A percentile compares a stretch with the other conserved stretches of the same genome.
phyloP scores from a whole-genome alignment of 805 yeast species.

The Metschnikowia bowlesiae region DNA sequence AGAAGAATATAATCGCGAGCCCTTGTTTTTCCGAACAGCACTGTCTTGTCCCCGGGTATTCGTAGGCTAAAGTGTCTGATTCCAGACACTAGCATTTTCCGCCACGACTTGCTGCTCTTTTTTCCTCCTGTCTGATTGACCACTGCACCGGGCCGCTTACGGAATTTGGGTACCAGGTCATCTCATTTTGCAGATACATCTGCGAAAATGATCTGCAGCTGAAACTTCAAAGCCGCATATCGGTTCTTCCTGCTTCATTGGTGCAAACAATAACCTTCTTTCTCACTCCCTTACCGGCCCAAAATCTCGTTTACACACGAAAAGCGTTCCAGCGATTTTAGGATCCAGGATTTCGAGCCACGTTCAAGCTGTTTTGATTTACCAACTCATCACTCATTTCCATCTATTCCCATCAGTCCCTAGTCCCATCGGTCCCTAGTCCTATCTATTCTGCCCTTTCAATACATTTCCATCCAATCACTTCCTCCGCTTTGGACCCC shows the following conservation, averaged over 20 bases:
- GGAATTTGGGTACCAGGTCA: background rate
- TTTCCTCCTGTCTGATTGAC: background rate
- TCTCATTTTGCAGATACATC: background rate
- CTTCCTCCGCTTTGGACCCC: too few species aligned
- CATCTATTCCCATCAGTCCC: too few species aligned
- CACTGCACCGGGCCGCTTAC: background rate
- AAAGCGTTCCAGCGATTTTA: background rate
- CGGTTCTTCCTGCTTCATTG: conserved; percentile 9
- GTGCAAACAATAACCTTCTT: background rate
- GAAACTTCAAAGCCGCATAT: conserved; percentile 8
- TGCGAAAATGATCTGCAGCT: conserved; percentile 1
- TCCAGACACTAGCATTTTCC: too few species aligned
- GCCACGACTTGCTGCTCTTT: too few species aligned
- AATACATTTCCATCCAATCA: too few species aligned
- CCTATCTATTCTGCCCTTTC: too few species aligned
- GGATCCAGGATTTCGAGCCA: too few species aligned
- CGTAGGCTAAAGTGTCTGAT: background rate
- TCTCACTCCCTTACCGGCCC: background rate
- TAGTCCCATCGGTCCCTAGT: too few species aligned
- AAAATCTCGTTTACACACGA: background rate
- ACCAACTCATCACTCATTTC: background rate
- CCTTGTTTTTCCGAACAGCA: background rate
- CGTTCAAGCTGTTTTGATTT: too few species aligned
- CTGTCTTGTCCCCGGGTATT: background rate
- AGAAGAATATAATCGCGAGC: background rate